Evolutionary conservation across 768 basidiomycete genomes (phyloP), one percentile per base, ranked within the genome.

Genomic region (Termitomyces sp.): DNA sequence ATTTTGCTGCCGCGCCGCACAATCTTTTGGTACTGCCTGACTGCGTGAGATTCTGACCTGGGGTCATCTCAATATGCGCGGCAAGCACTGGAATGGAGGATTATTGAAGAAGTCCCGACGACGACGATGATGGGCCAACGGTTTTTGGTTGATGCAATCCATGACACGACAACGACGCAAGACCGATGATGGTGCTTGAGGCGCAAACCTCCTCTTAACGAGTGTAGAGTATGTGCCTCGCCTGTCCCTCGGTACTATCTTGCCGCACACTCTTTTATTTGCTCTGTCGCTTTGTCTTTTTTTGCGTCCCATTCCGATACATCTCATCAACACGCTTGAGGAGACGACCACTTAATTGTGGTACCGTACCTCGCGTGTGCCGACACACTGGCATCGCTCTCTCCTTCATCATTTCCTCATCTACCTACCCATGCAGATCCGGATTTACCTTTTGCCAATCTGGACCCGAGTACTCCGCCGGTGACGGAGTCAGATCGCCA

Each of bases 271-370:
- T 55, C 78, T 77, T 80, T 73, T 27, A 75, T 63, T 63, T 63
- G 68, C 63, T 61, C 57, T 67, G 73, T 72, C 70, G 70, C 68
- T n/a, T 63, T 73, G 74, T 74, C 68, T 70, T 64, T 66, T n/a
- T 68, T 65, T 66, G 69, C 64, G 70, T 80, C 79, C 83, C 80
- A 69, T 61, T 77, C 81, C 76, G 63, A 68, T 67, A 75, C 82
- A 73, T 69, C 76, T 81, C 85, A 76, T 81, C 73, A 67, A 68
- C 71, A 70, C 71, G 80, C 82, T 84, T 71, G 83, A 83, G 81
- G 81, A 81, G 86, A 87, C 86, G 87, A 88, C 86, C 88, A 82
- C 88, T 89, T 90, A 58, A 71, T 67, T 89, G 89, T 81, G 87
- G 88, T 87, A 84, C 77, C 84, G 86, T 85, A 80, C 81, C 81